These are phyloP conservation scores for Fistulifera pelliculosa DNA, from an alignment of 108 stramenopile species.

Conservation along the genomic window DNA sequence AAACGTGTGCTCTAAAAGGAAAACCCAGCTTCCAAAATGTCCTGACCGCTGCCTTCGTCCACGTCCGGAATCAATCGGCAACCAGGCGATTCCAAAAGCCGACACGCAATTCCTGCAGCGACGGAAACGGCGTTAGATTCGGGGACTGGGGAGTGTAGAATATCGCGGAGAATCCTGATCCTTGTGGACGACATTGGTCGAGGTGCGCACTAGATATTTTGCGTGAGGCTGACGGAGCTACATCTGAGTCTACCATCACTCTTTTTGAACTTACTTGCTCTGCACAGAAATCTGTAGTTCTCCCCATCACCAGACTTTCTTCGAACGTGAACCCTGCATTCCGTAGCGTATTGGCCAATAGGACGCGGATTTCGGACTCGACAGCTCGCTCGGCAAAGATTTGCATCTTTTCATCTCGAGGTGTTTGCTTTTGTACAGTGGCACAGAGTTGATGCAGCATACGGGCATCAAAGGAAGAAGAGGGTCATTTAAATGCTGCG, in stretches of 20 bases:
- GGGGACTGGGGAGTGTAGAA: not conserved
- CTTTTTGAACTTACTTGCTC: not conserved
- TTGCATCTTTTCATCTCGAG: not conserved
- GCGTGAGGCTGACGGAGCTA: constrained; percentile 18
- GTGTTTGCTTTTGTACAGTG: constrained; percentile 4
- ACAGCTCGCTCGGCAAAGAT: constrained; percentile 24
- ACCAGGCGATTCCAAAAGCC: constrained; percentile 7
- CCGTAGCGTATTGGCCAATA: constrained; percentile 12
- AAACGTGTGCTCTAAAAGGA: too few relatives aligned
- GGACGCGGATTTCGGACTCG: constrained; percentile 16
- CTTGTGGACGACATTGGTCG: constrained; percentile 7
- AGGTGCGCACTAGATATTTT: constrained; percentile 29
- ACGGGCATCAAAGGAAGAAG: constrained; percentile 5
- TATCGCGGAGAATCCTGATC: constrained; percentile 7
- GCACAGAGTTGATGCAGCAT: constrained; percentile 21
- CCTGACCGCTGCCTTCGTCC: not conserved
- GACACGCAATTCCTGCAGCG: constrained; percentile 11
- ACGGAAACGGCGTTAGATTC: not conserved
- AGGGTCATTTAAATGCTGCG: constrained; percentile 1
- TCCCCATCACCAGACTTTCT: not conserved
- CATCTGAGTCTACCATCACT: constrained; percentile 2
- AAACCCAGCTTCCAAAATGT: too few relatives aligned
- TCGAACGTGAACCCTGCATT: constrained; percentile 14
- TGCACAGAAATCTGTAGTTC: too few relatives aligned
- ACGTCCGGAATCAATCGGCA: not conserved